Evolutionary conservation across 176 grass and related monocot species (phyloP).

Genomic region (Triticum turgidum): DNA sequence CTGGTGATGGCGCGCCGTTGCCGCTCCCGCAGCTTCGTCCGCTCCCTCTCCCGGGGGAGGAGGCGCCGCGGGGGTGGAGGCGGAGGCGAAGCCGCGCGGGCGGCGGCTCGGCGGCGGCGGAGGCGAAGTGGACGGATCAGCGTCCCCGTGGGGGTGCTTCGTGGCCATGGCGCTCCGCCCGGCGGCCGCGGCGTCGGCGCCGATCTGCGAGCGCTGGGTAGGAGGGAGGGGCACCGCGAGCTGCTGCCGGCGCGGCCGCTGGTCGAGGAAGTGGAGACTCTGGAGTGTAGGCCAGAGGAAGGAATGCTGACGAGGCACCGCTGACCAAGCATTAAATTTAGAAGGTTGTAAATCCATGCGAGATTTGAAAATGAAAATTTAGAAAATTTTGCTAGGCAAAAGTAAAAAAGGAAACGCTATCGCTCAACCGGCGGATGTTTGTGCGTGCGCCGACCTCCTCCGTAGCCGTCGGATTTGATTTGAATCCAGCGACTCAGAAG

Average conservation of each 20-base stretch:
- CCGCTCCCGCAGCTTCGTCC: conserved; percentile 91
- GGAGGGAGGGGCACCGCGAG: background rate
- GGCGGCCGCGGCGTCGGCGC: conserved; percentile 21
- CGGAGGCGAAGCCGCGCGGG: conserved; percentile 55
- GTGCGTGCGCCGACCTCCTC: too few relatives aligned
- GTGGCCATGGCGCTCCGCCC: background rate
- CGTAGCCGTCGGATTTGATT: too few relatives aligned
- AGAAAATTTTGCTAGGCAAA: too few relatives aligned
- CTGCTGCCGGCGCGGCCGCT: background rate
- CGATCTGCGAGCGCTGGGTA: conserved; percentile 32
- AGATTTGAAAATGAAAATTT: too few relatives aligned
- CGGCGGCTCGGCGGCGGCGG: conserved; percentile 48
- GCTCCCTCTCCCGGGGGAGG: conserved; percentile 60
- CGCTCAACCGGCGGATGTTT: too few relatives aligned
- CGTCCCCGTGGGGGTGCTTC: conserved; percentile 30
- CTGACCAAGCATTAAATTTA: background rate
- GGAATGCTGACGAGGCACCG: background rate
- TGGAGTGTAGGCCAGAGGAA: background rate
- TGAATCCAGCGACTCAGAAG: too few relatives aligned
- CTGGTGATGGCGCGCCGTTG: conserved; percentile 89
- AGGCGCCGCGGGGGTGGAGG: background rate
- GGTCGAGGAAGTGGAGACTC: background rate
- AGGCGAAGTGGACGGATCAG: conserved; percentile 28
- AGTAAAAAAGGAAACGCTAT: too few relatives aligned
- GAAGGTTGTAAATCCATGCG: background rate